phyloP scores from a whole-genome alignment of 192 early-diverging fungal species.

The Gonapodya prolifera region DNA sequence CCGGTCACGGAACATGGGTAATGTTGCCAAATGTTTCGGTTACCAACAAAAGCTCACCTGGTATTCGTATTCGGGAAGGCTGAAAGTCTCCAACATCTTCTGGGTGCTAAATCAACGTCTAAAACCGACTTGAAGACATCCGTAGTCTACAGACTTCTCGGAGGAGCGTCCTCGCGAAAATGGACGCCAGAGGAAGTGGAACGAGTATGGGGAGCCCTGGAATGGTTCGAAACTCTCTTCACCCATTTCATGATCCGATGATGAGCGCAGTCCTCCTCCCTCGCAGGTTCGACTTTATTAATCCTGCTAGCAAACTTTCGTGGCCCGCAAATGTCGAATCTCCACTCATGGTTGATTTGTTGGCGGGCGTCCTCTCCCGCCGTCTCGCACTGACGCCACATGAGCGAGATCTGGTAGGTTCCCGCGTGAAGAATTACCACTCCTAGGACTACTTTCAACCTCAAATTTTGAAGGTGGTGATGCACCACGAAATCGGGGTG shows the following conservation, averaged over 20 bases:
- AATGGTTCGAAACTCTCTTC: conserved; percentile 24
- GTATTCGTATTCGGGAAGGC: conserved; percentile 16
- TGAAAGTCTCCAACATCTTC: conserved; percentile 25
- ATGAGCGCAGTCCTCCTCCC: not conserved
- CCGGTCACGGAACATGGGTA: conserved; percentile 2
- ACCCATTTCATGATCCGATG: not conserved
- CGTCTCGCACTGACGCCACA: conserved; percentile 7
- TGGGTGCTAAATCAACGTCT: conserved; percentile 14
- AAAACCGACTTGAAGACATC: not conserved
- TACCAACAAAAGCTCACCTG: conserved; percentile 4
- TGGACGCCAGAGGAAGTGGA: conserved; percentile 24
- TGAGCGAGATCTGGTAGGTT: conserved; percentile 13
- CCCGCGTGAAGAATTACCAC: not conserved
- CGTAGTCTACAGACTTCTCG: conserved; percentile 15
- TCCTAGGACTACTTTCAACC: conserved; percentile 15
- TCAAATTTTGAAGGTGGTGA: conserved; percentile 34
- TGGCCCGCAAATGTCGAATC: not conserved
- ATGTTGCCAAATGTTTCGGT: conserved; percentile 25
- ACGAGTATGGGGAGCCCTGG: conserved; percentile 38
- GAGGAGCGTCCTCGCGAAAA: conserved; percentile 23
- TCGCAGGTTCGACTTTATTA: conserved; percentile 6
- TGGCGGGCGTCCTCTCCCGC: not conserved
- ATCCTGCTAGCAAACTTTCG: conserved; percentile 2
- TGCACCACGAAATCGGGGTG: conserved; percentile 93
- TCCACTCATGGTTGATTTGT: not conserved